Base-by-base conservation (phyloP, 225 moss, liverwort and hornwort genomes). In the Climacium dendroides region DNA sequence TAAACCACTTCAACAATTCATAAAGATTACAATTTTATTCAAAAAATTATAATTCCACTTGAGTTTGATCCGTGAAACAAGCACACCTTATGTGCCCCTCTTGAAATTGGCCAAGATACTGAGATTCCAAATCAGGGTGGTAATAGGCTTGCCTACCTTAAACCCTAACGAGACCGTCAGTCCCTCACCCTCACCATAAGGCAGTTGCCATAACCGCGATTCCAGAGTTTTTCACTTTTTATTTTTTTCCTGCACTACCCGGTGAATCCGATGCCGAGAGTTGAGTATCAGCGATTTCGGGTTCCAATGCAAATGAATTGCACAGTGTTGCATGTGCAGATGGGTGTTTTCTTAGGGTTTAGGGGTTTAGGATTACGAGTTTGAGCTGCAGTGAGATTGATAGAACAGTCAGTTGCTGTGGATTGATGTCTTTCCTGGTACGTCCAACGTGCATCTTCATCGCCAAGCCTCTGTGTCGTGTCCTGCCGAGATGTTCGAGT, bases 391-490 rank as follows among this genome's bases (percentile, higher is more conserved):
- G 64, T 52, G 79, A n/a, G 29, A 43, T 53, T 54, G 20, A 22
- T 43, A 45, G 14, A 63, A 19, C n/a, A 34, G 48, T 23, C 22
- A 48, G 76, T 28, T 85, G 81, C 35, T 35, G 78, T 85, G 83
- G 52, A 86, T 91, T 90, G 85, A 91, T 91, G 91, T 92, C 90
- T 84, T 82, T 80, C 84, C 76, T 91, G 85, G 74, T 81, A 39
- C 90, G 91, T n/a, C 82, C 89, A 20, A 80, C 88, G 45, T 72
- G 88, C 83, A 84, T 69, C 30, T 80, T 89, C 45, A 17, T 83
- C 53, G 29, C 83, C 50, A 85, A 78, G 29, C 82, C 90, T 43
- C 32, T 88, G 57, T 82, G 84, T 50, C 78, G 83, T 76, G 74
- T 65, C 11, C 65, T 84, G 55, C 82, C 82, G 32, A 89, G 88